Evolutionary conservation across 2,329 filamentous ascomycete species (phyloP), one percentile per base, ranked within the genome.

Genomic region (Aspergillus fructus): DNA sequence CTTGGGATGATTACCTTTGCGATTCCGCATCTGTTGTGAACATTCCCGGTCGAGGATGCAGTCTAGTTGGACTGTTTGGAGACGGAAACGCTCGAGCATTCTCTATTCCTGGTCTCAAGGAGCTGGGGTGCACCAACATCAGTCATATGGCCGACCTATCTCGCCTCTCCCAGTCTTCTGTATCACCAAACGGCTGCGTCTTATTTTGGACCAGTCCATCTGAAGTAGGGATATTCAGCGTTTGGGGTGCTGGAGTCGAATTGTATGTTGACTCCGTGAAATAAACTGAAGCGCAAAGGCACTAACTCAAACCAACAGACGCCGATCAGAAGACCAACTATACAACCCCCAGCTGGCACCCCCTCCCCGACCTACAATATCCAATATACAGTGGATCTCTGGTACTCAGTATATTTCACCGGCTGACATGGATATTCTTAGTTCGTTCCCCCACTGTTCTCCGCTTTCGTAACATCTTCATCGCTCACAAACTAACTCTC

Each of bases 311-410:
- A 27, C 37, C 27, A 34, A 34, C 58, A 82, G 79, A 53, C 72
- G 74, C n/a, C 74, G 70, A 43, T 77, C 78, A 15, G 77, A 85
- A n/a, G 93, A 97, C 70, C 85, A 81, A 7, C 80, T 99, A 3
- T 85, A 90, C 74, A 96, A 97, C 70, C 87, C 90, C 0, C 81
- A 89, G 57, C 83, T 90, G 0, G 70, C 83, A 15, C 83, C 89
- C 21, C 93, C 93, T 2, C 83, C 91, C 12, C 86, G 94, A 2
- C 94, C 94, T 1, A 96, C 92, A 0, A 99, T 99, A 59, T 96
- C 90, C 19, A 96, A 96, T 67, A 76, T 99, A 39, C 92, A 97
- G 75, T 99, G 94, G 94, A 91, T 99, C 52, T 89, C 92, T 0
- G 94, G 94, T 4, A 97, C 93, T 1, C 93, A 97, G 74, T 89